Conservation (phyloP, 768 basidiomycete genomes). For the Agaricus sinodeliciosus region DNA sequence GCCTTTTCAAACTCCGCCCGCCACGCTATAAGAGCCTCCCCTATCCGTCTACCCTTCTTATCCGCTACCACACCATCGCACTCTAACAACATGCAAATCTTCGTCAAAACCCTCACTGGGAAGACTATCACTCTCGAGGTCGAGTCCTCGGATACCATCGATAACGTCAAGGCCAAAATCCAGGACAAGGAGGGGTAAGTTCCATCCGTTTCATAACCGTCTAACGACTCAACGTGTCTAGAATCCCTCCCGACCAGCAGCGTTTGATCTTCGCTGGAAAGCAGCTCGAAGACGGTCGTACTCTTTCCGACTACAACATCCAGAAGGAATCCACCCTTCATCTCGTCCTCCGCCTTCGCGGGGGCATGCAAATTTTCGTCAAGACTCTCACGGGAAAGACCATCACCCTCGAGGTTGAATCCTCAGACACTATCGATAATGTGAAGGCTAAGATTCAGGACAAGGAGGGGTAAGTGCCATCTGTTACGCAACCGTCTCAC, state of each 20-base stretch:
- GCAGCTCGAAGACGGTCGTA: slow-evolving; percentile 92
- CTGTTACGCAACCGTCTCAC: neutral
- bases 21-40: slow-evolving; percentile 20
- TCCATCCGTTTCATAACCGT: neutral
- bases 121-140: slow-evolving; percentile 91
- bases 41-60: slow-evolving; percentile 11
- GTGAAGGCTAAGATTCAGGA: slow-evolving; percentile 92
- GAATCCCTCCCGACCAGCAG: slow-evolving; percentile 85
- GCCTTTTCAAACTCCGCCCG: slow-evolving; percentile 33
- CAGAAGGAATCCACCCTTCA: slow-evolving; percentile 96
- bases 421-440: slow-evolving; percentile 82
- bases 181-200: slow-evolving; percentile 73
- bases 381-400: slow-evolving; percentile 87
- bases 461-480: slow-evolving; percentile 56
- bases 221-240: slow-evolving; percentile 14
- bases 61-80: slow-evolving; percentile 11
- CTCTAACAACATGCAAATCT: slow-evolving; percentile 35
- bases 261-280: slow-evolving; percentile 96
- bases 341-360: slow-evolving; percentile 83
- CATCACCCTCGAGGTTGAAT: slow-evolving; percentile 86
- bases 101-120: slow-evolving; percentile 72
- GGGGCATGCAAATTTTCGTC: slow-evolving; percentile 83
- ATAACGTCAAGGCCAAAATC: slow-evolving; percentile 78
- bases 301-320: slow-evolving; percentile 85
- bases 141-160: slow-evolving; percentile 72